Conservation (phyloP, 179 eudicot genomes). For the Vitellaria paradoxa region DNA sequence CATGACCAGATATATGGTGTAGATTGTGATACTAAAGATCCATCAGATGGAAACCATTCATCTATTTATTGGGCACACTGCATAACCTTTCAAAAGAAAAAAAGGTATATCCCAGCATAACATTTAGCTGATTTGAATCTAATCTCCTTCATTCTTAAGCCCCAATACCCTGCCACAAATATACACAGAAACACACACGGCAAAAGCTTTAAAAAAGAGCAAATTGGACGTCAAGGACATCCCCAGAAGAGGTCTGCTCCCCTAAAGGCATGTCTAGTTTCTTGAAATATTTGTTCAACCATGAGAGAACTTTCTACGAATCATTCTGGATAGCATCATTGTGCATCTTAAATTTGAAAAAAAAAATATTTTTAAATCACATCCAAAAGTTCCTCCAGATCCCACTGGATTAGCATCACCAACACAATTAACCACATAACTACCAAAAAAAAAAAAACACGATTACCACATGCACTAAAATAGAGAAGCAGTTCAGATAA, state of each 20-base stretch:
- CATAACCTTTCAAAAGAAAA: too few species aligned
- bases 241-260: slow-evolving; percentile 36
- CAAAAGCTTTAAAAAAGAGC: slow-evolving; percentile 52
- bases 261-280: slow-evolving; percentile 44
- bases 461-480: slow-evolving; percentile 19
- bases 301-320: slow-evolving; percentile 62
- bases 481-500: slow-evolving; percentile 76
- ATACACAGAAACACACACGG: slow-evolving; percentile 37
- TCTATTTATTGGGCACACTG: slow-evolving; percentile 23
- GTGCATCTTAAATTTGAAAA: slow-evolving; percentile 65
- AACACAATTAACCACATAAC: too few species aligned
- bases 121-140: slow-evolving; percentile 21
- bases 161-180: slow-evolving; percentile 27
- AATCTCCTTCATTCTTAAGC: slow-evolving; percentile 21
- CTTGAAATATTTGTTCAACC: slow-evolving; percentile 63
- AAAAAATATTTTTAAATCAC: slow-evolving; percentile 66
- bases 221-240: slow-evolving; percentile 45
- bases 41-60: slow-evolving; percentile 58
- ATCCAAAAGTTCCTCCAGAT: slow-evolving; percentile 45
- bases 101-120: slow-evolving; percentile 19
- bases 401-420: slow-evolving; percentile 15
- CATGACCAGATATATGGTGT: slow-evolving; percentile 47
- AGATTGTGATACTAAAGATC: slow-evolving; percentile 63
- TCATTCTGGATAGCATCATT: slow-evolving; percentile 79
- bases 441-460: too few species aligned